Base-by-base conservation (phyloP, 164 flowering plant species). In the Kingdonia uniflora region DNA sequence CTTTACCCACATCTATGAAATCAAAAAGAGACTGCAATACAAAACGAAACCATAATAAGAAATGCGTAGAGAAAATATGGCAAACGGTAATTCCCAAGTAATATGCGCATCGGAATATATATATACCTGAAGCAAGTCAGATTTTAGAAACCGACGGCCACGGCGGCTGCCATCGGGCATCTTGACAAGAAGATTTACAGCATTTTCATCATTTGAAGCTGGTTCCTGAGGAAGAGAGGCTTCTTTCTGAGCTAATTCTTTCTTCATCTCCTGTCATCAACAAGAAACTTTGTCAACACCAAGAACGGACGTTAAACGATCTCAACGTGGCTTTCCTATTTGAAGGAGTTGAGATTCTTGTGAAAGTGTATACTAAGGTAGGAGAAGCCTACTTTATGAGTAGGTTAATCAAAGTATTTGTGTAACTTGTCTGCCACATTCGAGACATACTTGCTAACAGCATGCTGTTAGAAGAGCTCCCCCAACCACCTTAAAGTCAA, bases 121-220 rank as follows among this genome's bases (percentile, higher is more conserved):
- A 35, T 44, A 41, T 68, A 87, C 96, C 95, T 82, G 87, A 16
- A 87, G 77, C 62, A 65, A 80, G 61, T 84, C 85, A 42, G 89
- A 73, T 64, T 80, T 92, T 15, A 79, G 74, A 68, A 88, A 92
- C 26, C 95, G 76, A 38, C 97, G 94, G 17, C 99, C 96, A 54
- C 68, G 83, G 1, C 99, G 80, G 60, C 79, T 78, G 2, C 99
- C 96, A 81, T 92, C 89, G 21, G 99, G 97, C 99, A 88, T 88
- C 46, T 84, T 67, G 51, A 88, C 82, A 56, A 82, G 80, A 46
- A 92, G 89, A 22, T 80, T 86, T 12, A 92, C 76, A 40, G 84
- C 82, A 76, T 77, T 80, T 46, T 82, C 94, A 69, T 84, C 82
- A 70, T 84, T 83, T 12, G 69, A 10, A 42, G 81, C 52, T 39